Percentiles rank a stretch among this genome's conserved stretches.
These are phyloP conservation scores for Cairneyella variabilis DNA, from an alignment of 495 filamentous ascomycete genomes.

Conservation along the genomic window DNA sequence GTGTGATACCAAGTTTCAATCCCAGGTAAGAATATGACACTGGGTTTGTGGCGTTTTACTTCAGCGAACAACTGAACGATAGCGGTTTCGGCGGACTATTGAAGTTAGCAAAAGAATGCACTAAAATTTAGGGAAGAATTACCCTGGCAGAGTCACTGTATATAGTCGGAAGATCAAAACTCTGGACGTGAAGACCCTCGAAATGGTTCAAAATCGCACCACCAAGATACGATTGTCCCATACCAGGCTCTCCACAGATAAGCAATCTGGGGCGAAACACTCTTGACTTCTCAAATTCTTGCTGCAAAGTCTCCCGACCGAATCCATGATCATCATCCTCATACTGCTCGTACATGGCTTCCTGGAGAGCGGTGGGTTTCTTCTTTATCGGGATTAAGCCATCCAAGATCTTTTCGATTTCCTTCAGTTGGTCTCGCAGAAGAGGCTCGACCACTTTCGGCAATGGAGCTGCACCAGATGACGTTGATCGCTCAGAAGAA, in stretches of 20 bases:
- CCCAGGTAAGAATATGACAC: conserved; percentile 90
- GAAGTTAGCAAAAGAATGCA: conserved; percentile 14
- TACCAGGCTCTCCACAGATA: conserved; percentile 71
- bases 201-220: conserved; percentile 84
- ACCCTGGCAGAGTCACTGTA: conserved; percentile 60
- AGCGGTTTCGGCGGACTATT: conserved; percentile 72
- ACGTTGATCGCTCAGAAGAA: conserved; percentile 83
- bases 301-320: conserved; percentile 76
- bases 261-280: conserved; percentile 87
- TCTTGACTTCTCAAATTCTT: conserved; percentile 85
- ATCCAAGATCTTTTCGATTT: conserved; percentile 63
- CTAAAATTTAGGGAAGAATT: conserved; percentile 9
- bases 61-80: conserved; percentile 88
- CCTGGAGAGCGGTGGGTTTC: conserved; percentile 82
- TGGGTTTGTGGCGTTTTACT: conserved; percentile 89
- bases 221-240: conserved; percentile 92
- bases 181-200: conserved; percentile 90
- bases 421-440: conserved; percentile 63
- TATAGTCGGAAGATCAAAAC: conserved; percentile 83
- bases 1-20: conserved; percentile 82
- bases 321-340: conserved; percentile 73
- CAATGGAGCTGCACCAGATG: conserved; percentile 74
- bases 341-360: conserved; percentile 88
- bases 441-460: conserved; percentile 77
- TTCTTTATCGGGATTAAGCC: conserved; percentile 79